Percentiles rank a stretch among this genome's conserved stretches.
Evolutionary conservation across 805 yeast species (phyloP).

Genomic region (Nakazawaea holstii): DNA sequence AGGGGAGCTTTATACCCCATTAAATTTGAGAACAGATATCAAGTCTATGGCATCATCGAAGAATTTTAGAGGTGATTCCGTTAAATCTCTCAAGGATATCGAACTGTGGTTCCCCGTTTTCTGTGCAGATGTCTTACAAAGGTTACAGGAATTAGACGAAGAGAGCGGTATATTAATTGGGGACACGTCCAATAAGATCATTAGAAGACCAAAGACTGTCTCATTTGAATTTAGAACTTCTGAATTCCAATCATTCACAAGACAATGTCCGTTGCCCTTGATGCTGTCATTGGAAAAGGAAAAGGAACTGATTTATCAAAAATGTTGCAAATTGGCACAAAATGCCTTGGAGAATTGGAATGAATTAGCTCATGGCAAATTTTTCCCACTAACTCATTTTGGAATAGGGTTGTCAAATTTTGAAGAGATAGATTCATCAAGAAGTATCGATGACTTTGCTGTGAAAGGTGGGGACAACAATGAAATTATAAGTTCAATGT

Average conservation of each 20-base stretch:
- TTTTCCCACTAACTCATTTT: slow-evolving; percentile 46
- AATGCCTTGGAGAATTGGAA: slow-evolving; percentile 22
- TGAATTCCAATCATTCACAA: slow-evolving; percentile 26
- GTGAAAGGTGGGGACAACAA: slow-evolving; percentile 1
- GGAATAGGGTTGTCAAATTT: slow-evolving; percentile 51
- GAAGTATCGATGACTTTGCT: slow-evolving; percentile 22
- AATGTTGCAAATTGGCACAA: slow-evolving; percentile 17
- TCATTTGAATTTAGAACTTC: slow-evolving; percentile 30
- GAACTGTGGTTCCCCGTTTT: slow-evolving; percentile 78
- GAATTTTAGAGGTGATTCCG: slow-evolving; percentile 58
- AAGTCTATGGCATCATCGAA: slow-evolving; percentile 90
- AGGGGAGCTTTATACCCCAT: slow-evolving; percentile 53
- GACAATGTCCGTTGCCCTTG: slow-evolving; percentile 35
- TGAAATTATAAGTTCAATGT: slow-evolving; percentile 7
- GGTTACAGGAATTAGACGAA: slow-evolving; percentile 71
- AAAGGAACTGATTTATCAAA: slow-evolving; percentile 19
- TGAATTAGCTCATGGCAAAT: slow-evolving; percentile 16
- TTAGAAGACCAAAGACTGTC: slow-evolving; percentile 52
- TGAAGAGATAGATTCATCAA: slow-evolving; percentile 29
- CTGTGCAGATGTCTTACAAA: slow-evolving; percentile 67
- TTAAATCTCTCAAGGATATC: slow-evolving; percentile 51
- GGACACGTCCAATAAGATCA: slow-evolving; percentile 11
- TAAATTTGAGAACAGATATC: slow-evolving; percentile 54
- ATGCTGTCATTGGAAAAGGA: slow-evolving; percentile 32
- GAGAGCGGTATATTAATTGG: slow-evolving; percentile 32